Base-by-base conservation (phyloP, 2,329 filamentous ascomycete species). In the Pseudogymnoascus pannorum region DNA sequence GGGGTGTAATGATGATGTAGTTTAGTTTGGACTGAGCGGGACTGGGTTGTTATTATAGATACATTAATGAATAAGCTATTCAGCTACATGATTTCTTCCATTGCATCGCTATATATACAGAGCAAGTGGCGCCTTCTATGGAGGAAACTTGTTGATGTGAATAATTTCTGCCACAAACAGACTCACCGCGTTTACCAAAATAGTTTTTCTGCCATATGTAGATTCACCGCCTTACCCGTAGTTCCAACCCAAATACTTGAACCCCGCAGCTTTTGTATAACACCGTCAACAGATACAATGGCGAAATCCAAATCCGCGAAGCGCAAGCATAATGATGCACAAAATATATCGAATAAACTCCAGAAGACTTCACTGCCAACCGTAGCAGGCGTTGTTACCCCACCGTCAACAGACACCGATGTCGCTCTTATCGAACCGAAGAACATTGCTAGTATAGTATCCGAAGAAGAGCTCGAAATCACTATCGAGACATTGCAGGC, bases 391-490 rank as follows among this genome's bases (percentile, higher is more conserved):
- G 79, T 81, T 60, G 75, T 77, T 2, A 82, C 80, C 2, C 79
- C 79, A 3, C 79, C 79, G 26, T 78, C 79, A 16, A 81, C 79
- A 3, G 79, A 82, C 44, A 74, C 76, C 33, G 83, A 87, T 18
- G 57, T 33, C 4, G 66, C 68, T 4, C 63, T 65, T 2, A 65
- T 72, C 59, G 79, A 80, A 63, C 77, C 80, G n/a, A 79, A 76
- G 66, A 82, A 71, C 57, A 73, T 86, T 3, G 75, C 79, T 59
- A 77, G 79, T 0, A 72, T 87, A 63, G 77, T 84, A n/a, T 83
- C 83, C 2, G 76, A 78, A 14, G 85, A 88, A 66, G 87, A 89
- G 64, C 77, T 89, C 60, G 86, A 88, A 51, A 82, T 88, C 61
- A 78, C 86, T 1, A 78, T 87, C 61, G 87, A 89, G 31, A 88